Evolutionary conservation across 495 filamentous ascomycete species (phyloP).

Genomic region (Neurospora sp.): DNA sequence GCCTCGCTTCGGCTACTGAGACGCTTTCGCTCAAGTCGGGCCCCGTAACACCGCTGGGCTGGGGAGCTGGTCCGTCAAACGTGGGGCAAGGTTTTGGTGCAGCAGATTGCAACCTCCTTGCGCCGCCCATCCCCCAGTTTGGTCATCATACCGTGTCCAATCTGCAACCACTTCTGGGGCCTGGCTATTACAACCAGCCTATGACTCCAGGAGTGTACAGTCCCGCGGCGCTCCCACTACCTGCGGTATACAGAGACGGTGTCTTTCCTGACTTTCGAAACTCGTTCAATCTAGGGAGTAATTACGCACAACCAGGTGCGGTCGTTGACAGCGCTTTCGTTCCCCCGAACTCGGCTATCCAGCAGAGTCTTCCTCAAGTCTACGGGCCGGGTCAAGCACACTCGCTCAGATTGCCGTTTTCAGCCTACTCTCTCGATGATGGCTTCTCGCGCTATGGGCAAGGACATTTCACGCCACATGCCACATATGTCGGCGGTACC

Average conservation of each 20-base stretch:
- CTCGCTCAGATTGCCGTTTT: conserved; percentile 15
- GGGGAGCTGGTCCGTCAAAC: conserved; percentile 11
- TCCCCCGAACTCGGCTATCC: conserved; percentile 16
- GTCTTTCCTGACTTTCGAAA: conserved; percentile 36
- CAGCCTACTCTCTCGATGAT: conserved; percentile 22
- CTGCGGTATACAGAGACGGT: conserved; percentile 68
- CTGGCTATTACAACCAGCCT: conserved; percentile 54
- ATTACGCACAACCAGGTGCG: conserved; percentile 20
- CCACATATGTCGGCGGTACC: conserved; percentile 11
- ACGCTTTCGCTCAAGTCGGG: conserved; percentile 2
- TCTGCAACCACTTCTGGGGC: conserved; percentile 60
- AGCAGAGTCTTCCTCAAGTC: conserved; percentile 13
- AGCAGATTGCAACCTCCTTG: conserved; percentile 9
- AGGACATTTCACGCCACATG: conserved; percentile 8
- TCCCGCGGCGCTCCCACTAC: conserved; percentile 57
- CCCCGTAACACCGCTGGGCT: conserved; percentile 8
- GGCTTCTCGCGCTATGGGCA: conserved; percentile 18
- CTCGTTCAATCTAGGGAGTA: conserved; percentile 20
- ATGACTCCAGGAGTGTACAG: conserved; percentile 65
- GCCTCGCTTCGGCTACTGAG: neutral
- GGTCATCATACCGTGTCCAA: conserved; percentile 35
- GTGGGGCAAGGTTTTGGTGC: conserved; percentile 1
- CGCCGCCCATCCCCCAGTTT: conserved; percentile 22
- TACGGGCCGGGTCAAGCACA: conserved; percentile 18
- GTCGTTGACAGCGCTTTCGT: conserved; percentile 25